Evolutionary conservation across 2,329 filamentous ascomycete genomes (phyloP), one percentile per base, ranked within the genome.

Genomic region (Cryphonectria radicalis): DNA sequence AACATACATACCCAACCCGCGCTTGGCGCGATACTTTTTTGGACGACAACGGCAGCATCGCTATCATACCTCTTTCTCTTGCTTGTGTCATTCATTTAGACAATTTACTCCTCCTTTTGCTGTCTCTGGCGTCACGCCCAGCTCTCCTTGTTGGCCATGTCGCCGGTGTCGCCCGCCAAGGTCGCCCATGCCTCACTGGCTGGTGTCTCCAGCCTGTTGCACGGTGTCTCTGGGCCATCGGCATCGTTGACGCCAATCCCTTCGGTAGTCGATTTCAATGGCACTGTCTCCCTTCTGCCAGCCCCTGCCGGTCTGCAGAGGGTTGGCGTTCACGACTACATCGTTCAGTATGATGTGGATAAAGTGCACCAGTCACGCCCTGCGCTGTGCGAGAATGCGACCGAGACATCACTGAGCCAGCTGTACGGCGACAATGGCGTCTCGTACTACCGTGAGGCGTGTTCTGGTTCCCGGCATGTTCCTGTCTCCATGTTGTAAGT

Each of bases 401-500:
- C 59, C 28, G 32, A 57, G 35, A 22, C 59, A 32, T 35, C 13
- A 14, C 13, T 69, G 22, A 59, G 32, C 32, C 43, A 40, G 22
- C 19, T 32, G 19, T 69, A 55, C 25, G 60, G 67, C 35, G 32
- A 63, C 13, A n/a, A 43, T 28, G 67, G 67, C 2, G 35, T 32
- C 32, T 69, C 25, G n/a, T 63, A 57, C 67, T 64, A 42, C 22
- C 42, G 50, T 19, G 67, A 63, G 37, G 22, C 32, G 2, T 73
- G 71, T 28, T 22, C 13, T 19, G 69, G 50, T 35, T n/a, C 59
- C 11, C 69, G 71, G 35, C 40, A 66, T 40, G 65, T 73, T 55
- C 46, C 40, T 25, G 32, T 66, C 5, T 65, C 69, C 35, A 28
- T 71, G 59, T 73, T 71, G 71, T 73, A 42, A 71, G 71, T 66